Evolutionary conservation across 176 grass and related monocot species (phyloP).

Genomic region (Triticum dicoccoides): DNA sequence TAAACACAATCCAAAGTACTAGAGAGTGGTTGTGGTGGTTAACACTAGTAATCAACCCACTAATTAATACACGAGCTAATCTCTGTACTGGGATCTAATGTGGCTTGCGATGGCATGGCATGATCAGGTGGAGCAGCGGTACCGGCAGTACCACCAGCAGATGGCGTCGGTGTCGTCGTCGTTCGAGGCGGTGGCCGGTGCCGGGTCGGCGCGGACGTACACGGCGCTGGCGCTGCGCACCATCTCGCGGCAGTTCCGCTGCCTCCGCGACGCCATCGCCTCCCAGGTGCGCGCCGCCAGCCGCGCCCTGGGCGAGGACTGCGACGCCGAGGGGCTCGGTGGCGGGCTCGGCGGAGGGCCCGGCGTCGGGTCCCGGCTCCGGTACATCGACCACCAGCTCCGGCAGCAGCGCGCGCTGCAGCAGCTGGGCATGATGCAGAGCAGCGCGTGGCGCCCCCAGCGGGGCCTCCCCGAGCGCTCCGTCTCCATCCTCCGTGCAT

Average conservation of each 20-base stretch:
- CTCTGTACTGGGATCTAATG: background rate
- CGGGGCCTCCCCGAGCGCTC: slow-evolving; percentile 86
- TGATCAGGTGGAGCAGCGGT: slow-evolving; percentile 90
- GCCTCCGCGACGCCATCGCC: slow-evolving; percentile 83
- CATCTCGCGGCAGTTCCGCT: slow-evolving; percentile 96
- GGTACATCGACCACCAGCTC: slow-evolving; percentile 96
- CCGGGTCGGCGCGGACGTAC: slow-evolving; percentile 75
- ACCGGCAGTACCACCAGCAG: slow-evolving; percentile 95
- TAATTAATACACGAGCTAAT: background rate
- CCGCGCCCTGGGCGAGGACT: slow-evolving; percentile 79
- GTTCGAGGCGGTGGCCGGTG: slow-evolving; percentile 68
- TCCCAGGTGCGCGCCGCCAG: slow-evolving; percentile 65
- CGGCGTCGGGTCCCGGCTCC: slow-evolving; percentile 58
- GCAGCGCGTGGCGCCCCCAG: slow-evolving; percentile 93
- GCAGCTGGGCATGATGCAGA: slow-evolving; percentile 97
- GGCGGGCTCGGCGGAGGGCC: slow-evolving; percentile 38
- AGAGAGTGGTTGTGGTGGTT: background rate
- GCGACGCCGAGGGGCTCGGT: slow-evolving; percentile 6
- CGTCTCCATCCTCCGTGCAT: slow-evolving; percentile 90
- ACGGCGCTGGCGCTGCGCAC: slow-evolving; percentile 90
- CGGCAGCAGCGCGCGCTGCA: slow-evolving; percentile 92
- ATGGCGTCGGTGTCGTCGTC: slow-evolving; percentile 77
- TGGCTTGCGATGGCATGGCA: background rate
- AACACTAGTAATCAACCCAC: background rate
- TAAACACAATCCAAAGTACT: background rate